Conservation (phyloP, 1,284 basidiomycete species). For the Cryptococcus sp. region DNA sequence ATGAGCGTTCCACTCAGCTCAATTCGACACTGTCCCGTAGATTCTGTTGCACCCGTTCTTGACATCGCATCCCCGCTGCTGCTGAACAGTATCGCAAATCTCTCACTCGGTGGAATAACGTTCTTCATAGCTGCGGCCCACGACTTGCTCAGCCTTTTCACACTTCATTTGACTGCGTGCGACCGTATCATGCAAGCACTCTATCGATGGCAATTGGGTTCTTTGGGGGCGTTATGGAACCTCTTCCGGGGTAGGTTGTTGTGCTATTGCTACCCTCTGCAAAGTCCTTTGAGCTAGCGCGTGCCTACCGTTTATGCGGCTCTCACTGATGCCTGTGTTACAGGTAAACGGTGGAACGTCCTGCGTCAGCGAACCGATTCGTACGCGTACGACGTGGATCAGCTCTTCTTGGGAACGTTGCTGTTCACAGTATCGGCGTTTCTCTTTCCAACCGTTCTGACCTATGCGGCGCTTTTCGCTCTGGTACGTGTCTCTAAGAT, state of each 20-base stretch:
- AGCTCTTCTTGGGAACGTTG: conserved; percentile 89
- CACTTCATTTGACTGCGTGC: conserved; percentile 71
- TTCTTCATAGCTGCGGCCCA: conserved; percentile 31
- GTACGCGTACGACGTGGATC: conserved; percentile 90
- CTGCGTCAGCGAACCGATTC: conserved; percentile 77
- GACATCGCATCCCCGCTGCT: conserved; percentile 13
- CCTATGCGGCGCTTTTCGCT: conserved; percentile 81
- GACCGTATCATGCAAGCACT: conserved; percentile 67
- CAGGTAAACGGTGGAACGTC: conserved; percentile 83
- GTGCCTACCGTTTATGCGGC: too few species aligned
- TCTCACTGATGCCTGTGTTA: neutral
- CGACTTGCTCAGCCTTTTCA: conserved; percentile 54
- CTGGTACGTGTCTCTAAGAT: conserved; percentile 57
- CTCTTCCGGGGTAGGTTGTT: conserved; percentile 77
- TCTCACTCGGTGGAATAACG: conserved; percentile 33
- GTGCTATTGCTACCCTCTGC: neutral
- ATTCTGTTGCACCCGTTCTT: conserved; percentile 16
- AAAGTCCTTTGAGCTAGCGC: neutral
- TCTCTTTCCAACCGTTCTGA: conserved; percentile 83
- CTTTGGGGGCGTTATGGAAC: conserved; percentile 77
- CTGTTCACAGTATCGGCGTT: conserved; percentile 90
- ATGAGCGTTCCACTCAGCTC: too few species aligned
- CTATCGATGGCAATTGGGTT: conserved; percentile 65
- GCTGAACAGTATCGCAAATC: conserved; percentile 9
- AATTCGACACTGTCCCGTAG: neutral